Percentiles rank a stretch among this genome's conserved stretches.
These are phyloP conservation scores for Pythium oligandrum DNA, from an alignment of 352 stramenopile species.

Conservation along the genomic window DNA sequence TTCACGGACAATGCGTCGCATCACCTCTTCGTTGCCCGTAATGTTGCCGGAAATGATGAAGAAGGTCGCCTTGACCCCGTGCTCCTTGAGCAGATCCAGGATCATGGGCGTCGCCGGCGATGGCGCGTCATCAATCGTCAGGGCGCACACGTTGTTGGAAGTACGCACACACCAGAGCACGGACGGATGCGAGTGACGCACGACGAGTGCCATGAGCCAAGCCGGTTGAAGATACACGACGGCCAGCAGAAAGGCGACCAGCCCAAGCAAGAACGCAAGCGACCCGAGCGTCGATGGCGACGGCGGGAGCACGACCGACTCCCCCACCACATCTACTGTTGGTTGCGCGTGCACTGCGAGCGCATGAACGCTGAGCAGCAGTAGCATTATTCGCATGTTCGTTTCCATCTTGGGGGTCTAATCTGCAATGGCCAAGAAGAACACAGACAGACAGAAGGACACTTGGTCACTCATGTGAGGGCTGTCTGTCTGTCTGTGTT, in stretches of 20 bases:
- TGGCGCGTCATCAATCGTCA: conserved; percentile 81
- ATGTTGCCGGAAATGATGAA: conserved; percentile 83
- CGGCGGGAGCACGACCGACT: too few species aligned
- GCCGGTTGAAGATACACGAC: conserved; percentile 66
- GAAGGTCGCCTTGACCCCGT: conserved; percentile 75
- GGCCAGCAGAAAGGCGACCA: conserved; percentile 27
- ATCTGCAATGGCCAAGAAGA: too few species aligned
- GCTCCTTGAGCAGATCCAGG: conserved; percentile 60
- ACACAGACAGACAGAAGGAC: too few species aligned
- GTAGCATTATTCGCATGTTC: too few species aligned
- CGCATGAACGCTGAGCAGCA: too few species aligned
- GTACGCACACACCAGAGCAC: conserved; percentile 75
- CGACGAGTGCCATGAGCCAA: conserved; percentile 64
- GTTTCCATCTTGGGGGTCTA: too few species aligned
- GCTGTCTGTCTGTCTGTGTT: too few species aligned
- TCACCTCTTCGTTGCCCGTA: conserved; percentile 52
- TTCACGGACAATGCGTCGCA: conserved; percentile 74
- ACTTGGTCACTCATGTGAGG: too few species aligned
- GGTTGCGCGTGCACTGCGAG: too few species aligned
- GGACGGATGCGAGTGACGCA: conserved; percentile 59
- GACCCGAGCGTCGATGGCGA: conserved; percentile 8
- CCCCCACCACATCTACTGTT: too few species aligned
- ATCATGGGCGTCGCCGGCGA: conserved; percentile 56
- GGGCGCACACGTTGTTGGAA: conserved; percentile 41
- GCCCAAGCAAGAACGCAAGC: conserved; percentile 20